A percentile compares a stretch with the other conserved stretches of the same genome.
Conservation (phyloP, 192 early-diverging fungal genomes). For the Polychytrium aggregatum region DNA sequence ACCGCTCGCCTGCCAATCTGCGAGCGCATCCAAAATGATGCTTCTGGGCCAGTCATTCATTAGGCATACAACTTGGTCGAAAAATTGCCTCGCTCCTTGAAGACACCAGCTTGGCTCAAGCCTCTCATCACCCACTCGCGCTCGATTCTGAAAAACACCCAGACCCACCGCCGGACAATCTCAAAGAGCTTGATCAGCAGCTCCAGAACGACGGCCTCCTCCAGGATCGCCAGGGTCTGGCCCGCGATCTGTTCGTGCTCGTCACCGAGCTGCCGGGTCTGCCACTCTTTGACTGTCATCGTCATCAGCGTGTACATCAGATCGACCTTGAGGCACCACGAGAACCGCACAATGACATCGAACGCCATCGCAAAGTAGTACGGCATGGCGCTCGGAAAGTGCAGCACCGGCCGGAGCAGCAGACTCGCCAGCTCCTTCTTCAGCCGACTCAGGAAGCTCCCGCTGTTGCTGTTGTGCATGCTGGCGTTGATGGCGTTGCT, state of each 20-base stretch:
- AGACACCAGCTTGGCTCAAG: no score
- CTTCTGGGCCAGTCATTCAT: no score
- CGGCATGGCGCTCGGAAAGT: slow-evolving; percentile 45
- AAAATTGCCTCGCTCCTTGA: no score
- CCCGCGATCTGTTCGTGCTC: slow-evolving; percentile 1
- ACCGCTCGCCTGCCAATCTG: no score
- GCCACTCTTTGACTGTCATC: slow-evolving; percentile 3
- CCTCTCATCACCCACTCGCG: slow-evolving; percentile 70
- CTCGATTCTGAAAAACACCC: slow-evolving; percentile 90
- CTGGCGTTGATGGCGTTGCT: background rate
- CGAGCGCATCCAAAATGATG: no score
- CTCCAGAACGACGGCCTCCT: slow-evolving; percentile 54
- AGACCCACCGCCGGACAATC: slow-evolving; percentile 79
- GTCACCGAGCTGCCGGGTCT: background rate
- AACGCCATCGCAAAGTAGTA: slow-evolving; percentile 74
- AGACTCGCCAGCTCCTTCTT: slow-evolving; percentile 5
- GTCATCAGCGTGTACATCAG: slow-evolving; percentile 20
- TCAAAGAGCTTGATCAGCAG: slow-evolving; percentile 73
- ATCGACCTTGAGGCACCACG: slow-evolving; percentile 69
- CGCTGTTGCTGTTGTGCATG: slow-evolving; percentile 2
- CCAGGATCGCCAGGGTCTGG: slow-evolving; percentile 44
- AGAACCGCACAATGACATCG: slow-evolving; percentile 71
- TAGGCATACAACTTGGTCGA: no score
- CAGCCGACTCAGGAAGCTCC: no score
- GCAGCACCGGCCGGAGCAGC: slow-evolving; percentile 50